Conservation (phyloP, 768 basidiomycete species). For the Termitomyces sp. region DNA sequence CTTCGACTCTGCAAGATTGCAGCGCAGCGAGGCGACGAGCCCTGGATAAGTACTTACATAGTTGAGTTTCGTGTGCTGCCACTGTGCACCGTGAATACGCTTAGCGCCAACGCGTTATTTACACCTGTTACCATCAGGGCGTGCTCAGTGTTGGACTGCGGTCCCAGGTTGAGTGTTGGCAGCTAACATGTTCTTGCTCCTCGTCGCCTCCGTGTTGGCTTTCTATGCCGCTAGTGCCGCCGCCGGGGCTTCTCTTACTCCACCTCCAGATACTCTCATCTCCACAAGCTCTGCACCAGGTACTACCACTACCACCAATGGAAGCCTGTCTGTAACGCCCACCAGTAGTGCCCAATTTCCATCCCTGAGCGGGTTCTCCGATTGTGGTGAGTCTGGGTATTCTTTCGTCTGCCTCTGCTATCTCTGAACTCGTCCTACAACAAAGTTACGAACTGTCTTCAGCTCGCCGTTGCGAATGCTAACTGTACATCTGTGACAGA, state of each 20-base stretch:
- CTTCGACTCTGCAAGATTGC: too few relatives aligned
- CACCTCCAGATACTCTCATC: conserved; percentile 15
- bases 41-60: too few relatives aligned
- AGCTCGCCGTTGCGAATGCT: conserved; percentile 27
- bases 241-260: conserved; percentile 17
- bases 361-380: conserved; percentile 34
- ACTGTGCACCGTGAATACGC: too few relatives aligned
- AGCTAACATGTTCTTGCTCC: conserved; percentile 1
- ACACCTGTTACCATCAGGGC: background rate
- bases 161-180: background rate
- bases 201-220: background rate
- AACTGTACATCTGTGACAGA: conserved; percentile 45
- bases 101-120: conserved; percentile 11
- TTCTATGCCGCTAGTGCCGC: background rate
- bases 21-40: too few relatives aligned
- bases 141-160: background rate
- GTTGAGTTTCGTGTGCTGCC: too few relatives aligned
- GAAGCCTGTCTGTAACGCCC: conserved; percentile 21
- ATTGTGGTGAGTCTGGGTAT: conserved; percentile 33
- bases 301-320: conserved; percentile 14
- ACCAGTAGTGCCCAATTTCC: conserved; percentile 38
- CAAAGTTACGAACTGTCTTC: conserved; percentile 45
- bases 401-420: background rate
- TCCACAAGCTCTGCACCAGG: conserved; percentile 9
- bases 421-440: background rate